Percentiles rank a stretch among this genome's conserved stretches.
phyloP scores from a whole-genome alignment of 495 filamentous ascomycete genomes.

The Rhizodiscina lignyota region DNA sequence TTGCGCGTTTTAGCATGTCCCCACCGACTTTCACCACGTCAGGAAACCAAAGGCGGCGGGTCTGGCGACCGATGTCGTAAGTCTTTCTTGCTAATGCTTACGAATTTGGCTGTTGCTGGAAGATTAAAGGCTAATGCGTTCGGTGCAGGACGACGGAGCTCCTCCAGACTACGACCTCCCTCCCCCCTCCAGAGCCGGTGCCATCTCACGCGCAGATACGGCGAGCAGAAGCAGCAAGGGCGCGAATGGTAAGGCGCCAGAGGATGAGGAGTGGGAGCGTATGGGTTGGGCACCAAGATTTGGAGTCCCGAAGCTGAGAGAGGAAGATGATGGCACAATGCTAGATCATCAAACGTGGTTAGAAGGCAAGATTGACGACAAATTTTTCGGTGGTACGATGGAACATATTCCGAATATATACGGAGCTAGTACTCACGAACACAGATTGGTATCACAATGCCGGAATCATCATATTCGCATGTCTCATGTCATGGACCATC shows the following conservation, averaged over 20 bases:
- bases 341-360: slow-evolving; percentile 77
- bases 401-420: too few species aligned
- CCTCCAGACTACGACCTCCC: slow-evolving; percentile 66
- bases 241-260: slow-evolving; percentile 30
- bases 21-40: too few species aligned
- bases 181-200: slow-evolving; percentile 51
- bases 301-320: slow-evolving; percentile 29
- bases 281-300: slow-evolving; percentile 85
- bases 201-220: slow-evolving; percentile 27
- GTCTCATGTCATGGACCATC: slow-evolving; percentile 75
- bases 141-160: slow-evolving; percentile 41
- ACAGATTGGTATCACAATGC: slow-evolving; percentile 98
- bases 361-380: slow-evolving; percentile 72
- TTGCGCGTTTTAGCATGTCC: slow-evolving; percentile 30
- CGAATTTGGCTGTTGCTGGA: slow-evolving; percentile 1
- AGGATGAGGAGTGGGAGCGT: slow-evolving; percentile 48
- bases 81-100: slow-evolving; percentile 7
- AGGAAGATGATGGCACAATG: slow-evolving; percentile 42
- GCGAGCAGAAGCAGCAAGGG: slow-evolving; percentile 22
- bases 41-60: slow-evolving; percentile 50
- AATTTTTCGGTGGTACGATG: slow-evolving; percentile 68
- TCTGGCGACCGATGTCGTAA: slow-evolving; percentile 55
- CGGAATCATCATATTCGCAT: slow-evolving; percentile 81
- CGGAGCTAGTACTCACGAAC: slow-evolving; percentile 6
- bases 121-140: slow-evolving; percentile 3